A percentile compares a stretch with the other conserved stretches of the same genome.
phyloP scores from a whole-genome alignment of 352 stramenopile species.

The Pythium oligandrum region DNA sequence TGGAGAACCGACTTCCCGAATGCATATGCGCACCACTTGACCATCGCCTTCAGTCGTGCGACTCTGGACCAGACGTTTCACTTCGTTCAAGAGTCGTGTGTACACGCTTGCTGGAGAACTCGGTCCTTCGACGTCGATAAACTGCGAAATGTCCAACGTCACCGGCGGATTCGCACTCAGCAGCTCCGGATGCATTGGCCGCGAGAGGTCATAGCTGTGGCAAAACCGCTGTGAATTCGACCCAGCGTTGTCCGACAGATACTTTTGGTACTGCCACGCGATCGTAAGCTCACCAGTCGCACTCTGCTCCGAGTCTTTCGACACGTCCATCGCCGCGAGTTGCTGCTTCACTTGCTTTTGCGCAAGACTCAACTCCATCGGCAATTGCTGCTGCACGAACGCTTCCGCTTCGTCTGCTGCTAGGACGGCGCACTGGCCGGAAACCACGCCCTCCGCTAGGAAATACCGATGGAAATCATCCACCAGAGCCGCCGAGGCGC shows the following conservation, averaged over 20 bases:
- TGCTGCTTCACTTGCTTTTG: slow-evolving; percentile 65
- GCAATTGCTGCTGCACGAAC: slow-evolving; percentile 38
- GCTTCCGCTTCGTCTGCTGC: slow-evolving; percentile 30
- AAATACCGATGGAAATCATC: slow-evolving; percentile 68
- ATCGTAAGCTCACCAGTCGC: slow-evolving; percentile 34
- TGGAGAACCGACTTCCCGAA: slow-evolving; percentile 41
- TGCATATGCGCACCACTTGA: slow-evolving; percentile 38
- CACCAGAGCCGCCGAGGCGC: slow-evolving; percentile 24
- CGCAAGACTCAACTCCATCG: slow-evolving; percentile 59
- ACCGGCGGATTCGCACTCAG: slow-evolving; percentile 32
- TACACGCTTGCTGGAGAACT: slow-evolving; percentile 17
- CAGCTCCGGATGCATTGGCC: slow-evolving; percentile 46
- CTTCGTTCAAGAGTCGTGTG: slow-evolving; percentile 16
- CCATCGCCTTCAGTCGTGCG: background rate
- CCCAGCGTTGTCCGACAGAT: slow-evolving; percentile 13
- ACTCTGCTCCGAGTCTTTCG: background rate
- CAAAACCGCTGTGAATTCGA: slow-evolving; percentile 40
- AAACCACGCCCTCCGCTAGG: slow-evolving; percentile 42
- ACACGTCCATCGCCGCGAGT: slow-evolving; percentile 15
- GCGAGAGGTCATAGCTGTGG: slow-evolving; percentile 71
- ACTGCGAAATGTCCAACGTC: slow-evolving; percentile 16
- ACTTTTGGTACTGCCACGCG: slow-evolving; percentile 78
- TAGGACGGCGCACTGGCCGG: slow-evolving; percentile 32
- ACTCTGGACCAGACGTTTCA: slow-evolving; percentile 20
- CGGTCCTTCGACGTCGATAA: background rate